Conservation (phyloP, 352 stramenopile species). For the Phytophthora cajani region DNA sequence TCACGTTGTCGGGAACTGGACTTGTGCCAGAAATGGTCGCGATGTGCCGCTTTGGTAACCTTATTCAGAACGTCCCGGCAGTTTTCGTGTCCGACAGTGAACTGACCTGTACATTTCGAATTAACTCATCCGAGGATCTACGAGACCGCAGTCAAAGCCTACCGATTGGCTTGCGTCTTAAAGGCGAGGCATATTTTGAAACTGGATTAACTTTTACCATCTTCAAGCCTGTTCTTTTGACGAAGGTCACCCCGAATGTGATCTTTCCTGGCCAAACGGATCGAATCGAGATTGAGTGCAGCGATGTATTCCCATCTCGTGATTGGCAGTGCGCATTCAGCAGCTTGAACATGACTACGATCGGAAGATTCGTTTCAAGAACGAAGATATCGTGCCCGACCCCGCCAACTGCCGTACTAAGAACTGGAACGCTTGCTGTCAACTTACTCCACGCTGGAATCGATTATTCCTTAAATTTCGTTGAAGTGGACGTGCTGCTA, state of each 20-base stretch:
- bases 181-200: constrained; percentile 33
- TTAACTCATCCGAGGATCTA: constrained; percentile 11
- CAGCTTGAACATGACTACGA: constrained; percentile 34
- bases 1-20: constrained; percentile 31
- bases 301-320: constrained; percentile 24
- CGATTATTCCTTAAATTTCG: constrained; percentile 33
- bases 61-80: constrained; percentile 12
- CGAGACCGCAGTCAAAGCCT: constrained; percentile 2
- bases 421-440: constrained; percentile 22
- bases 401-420: constrained; percentile 15
- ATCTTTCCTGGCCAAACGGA: constrained; percentile 37
- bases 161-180: constrained; percentile 39
- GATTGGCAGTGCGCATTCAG: constrained; percentile 41
- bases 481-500: constrained; percentile 35
- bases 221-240: constrained; percentile 30
- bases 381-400: constrained; percentile 29
- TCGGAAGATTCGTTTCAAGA: constrained; percentile 29
- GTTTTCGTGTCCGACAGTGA: constrained; percentile 23
- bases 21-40: constrained; percentile 27
- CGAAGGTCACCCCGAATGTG: constrained; percentile 18
- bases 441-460: constrained; percentile 22
- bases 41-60: constrained; percentile 40
- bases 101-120: constrained; percentile 24
- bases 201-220: constrained; percentile 44
- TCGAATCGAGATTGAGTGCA: constrained; percentile 29